Percentiles rank a stretch among this genome's conserved stretches.
These are phyloP conservation scores for Blepharisma japonicum DNA, from an alignment of 73 alveolate genomes.

Conservation along the genomic window DNA sequence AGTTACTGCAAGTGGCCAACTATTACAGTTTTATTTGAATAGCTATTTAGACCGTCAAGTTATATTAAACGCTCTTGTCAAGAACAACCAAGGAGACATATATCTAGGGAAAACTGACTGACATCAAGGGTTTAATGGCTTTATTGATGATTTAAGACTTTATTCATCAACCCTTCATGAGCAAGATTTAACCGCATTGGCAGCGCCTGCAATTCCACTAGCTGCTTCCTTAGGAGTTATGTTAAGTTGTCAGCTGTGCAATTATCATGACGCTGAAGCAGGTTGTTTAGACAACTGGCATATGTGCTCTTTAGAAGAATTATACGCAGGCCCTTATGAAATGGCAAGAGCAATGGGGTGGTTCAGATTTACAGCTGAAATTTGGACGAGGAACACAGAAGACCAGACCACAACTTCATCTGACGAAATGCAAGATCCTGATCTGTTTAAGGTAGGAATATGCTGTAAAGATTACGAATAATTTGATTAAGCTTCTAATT, in stretches of 20 bases:
- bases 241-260: slow-evolving; percentile 17
- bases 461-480: slow-evolving; percentile 25
- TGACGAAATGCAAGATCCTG: slow-evolving; percentile 31
- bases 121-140: slow-evolving; percentile 22
- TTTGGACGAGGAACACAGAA: slow-evolving; percentile 27
- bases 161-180: slow-evolving; percentile 14
- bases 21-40: not conserved
- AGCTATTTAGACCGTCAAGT: slow-evolving; percentile 7
- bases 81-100: slow-evolving; percentile 13
- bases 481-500: not conserved
- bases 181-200: not conserved
- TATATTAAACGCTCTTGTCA: not conserved
- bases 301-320: slow-evolving; percentile 22
- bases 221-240: slow-evolving; percentile 10
- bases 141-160: slow-evolving; percentile 11
- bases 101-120: not conserved
- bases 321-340: slow-evolving; percentile 19
- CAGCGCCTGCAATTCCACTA: slow-evolving; percentile 1
- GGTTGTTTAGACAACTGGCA: slow-evolving; percentile 2
- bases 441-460: slow-evolving; percentile 27
- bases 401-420: slow-evolving; percentile 20
- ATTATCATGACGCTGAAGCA: not conserved
- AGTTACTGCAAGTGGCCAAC: slow-evolving; percentile 1
- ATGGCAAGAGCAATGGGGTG: slow-evolving; percentile 30
- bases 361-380: slow-evolving; percentile 27